Evolutionary conservation across 441 rosid species (phyloP), one percentile per base, ranked within the genome.

Genomic region (Jatropha podagrica): DNA sequence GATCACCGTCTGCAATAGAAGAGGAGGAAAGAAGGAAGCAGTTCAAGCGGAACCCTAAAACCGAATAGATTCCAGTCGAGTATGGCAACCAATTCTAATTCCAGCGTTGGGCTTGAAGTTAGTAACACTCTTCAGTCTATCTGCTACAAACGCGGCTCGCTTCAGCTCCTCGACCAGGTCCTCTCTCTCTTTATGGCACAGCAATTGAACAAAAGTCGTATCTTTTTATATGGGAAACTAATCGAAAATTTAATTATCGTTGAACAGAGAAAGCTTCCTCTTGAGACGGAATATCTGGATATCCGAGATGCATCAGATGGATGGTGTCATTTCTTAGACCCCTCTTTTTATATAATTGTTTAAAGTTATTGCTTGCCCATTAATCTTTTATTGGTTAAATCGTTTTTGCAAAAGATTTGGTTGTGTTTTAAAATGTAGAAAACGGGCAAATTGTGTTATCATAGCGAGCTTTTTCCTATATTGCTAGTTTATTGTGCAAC

Each of bases 231-330:
- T 20, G 46, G 46, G 32, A 17, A n/a, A 9, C 5, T 42, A 3
- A 40, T 70, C 9, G 52, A 55, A 61, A 41, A 49, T 44, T 54
- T 54, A 60, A 26, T 80, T 77, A 26, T 67, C 74, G 37, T 65
- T 72, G 74, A 42, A n/a, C 94, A 93, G 98, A 89, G 97, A 84
- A 95, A 89, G 85, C 94, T 95, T 81, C 98, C 96, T 66, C 84
- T 91, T 44, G 91, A 91, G 75, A 87, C 89, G 4, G 74, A 68
- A 12, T 90, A 88, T 85, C 78, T 95, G 76, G 90, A 88, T 46
- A 92, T 95, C 73, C 75, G 66, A 51, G 81, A 88, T 69, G 32
- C 94, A 3, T 20, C 88, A 10, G 96, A 89, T 82, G 96, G 99
- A 87, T 95, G 99, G 98, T 91, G 83, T 77, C 23, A 7, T 75